A percentile compares a stretch with the other conserved stretches of the same genome.
Conservation (phyloP, 371 early-diverging fungal species). For the Mucor lusitanicus region DNA sequence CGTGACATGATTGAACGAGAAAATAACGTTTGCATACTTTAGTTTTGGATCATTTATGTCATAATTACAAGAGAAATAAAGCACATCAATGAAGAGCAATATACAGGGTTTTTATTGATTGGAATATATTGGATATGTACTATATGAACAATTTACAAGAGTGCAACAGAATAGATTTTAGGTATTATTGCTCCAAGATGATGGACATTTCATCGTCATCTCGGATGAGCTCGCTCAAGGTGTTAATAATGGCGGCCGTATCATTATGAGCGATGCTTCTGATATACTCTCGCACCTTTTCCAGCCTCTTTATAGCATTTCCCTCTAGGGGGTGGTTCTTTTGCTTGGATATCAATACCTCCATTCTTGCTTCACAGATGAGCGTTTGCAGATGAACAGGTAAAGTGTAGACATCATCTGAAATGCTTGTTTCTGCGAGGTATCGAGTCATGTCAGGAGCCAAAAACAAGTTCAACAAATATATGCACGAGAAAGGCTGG, state of each 20-base stretch:
- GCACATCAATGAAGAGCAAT: background rate
- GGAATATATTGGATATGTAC: too few relatives aligned
- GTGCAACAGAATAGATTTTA: background rate
- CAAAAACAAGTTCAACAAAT: conserved; percentile 37
- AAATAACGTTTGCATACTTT: too few relatives aligned
- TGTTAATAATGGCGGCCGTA: conserved; percentile 8
- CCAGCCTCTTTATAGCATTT: conserved; percentile 24
- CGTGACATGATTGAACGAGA: too few relatives aligned
- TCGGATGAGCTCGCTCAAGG: conserved; percentile 8
- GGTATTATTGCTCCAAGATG: conserved; percentile 18
- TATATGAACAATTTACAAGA: too few relatives aligned
- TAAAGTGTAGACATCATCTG: conserved; percentile 38
- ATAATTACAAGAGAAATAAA: too few relatives aligned
- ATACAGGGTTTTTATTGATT: too few relatives aligned
- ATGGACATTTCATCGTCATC: conserved; percentile 21
- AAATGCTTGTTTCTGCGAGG: conserved; percentile 26
- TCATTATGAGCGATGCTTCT: conserved; percentile 13
- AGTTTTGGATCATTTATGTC: too few relatives aligned
- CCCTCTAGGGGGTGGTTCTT: background rate
- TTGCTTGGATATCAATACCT: conserved; percentile 18
- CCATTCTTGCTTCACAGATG: conserved; percentile 41
- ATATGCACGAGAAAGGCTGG: conserved; percentile 22
- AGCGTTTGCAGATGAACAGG: conserved; percentile 39
- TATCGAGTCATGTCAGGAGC: conserved; percentile 38
- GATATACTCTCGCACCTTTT: conserved; percentile 17